phyloP scores from a whole-genome alignment of 805 yeast genomes.

The Candida arabinofermentans region DNA sequence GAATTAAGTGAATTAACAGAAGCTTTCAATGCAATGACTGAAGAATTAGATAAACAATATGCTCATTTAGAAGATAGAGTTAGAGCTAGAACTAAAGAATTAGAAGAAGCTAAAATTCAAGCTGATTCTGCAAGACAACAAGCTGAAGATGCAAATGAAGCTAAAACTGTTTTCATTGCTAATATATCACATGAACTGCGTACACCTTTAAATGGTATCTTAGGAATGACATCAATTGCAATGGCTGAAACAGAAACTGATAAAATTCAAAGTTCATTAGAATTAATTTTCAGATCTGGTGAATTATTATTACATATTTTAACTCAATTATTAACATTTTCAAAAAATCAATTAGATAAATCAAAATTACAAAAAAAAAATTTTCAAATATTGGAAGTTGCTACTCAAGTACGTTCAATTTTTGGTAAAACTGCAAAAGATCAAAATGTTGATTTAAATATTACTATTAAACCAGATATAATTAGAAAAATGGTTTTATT shows the following conservation, averaged over 20 bases:
- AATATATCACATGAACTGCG: constrained; percentile 91
- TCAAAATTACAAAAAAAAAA: constrained; percentile 80
- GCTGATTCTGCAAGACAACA: constrained; percentile 45
- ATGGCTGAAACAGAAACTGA: constrained; percentile 75
- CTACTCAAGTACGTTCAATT: constrained; percentile 79
- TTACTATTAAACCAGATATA: constrained; percentile 58
- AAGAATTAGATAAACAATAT: constrained; percentile 81
- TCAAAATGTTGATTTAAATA: constrained; percentile 64
- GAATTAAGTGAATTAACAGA: constrained; percentile 85
- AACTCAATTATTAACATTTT: constrained; percentile 86
- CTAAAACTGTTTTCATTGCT: constrained; percentile 90
- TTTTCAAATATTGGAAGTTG: constrained; percentile 75
- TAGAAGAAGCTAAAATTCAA: constrained; percentile 81
- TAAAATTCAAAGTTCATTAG: constrained; percentile 69
- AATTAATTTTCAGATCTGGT: constrained; percentile 85
- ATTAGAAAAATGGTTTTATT: constrained; percentile 60
- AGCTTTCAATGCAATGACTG: constrained; percentile 89
- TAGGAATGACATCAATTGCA: constrained; percentile 93
- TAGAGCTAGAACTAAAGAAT: constrained; percentile 75
- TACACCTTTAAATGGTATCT: constrained; percentile 92
- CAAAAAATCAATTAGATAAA: constrained; percentile 84
- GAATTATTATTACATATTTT: constrained; percentile 83
- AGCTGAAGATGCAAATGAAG: constrained; percentile 88
- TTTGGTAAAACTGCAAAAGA: constrained; percentile 77
- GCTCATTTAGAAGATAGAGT: constrained; percentile 85